phyloP scores from a whole-genome alignment of 257 asterid species.

The Solanum pimpinellifolium region DNA sequence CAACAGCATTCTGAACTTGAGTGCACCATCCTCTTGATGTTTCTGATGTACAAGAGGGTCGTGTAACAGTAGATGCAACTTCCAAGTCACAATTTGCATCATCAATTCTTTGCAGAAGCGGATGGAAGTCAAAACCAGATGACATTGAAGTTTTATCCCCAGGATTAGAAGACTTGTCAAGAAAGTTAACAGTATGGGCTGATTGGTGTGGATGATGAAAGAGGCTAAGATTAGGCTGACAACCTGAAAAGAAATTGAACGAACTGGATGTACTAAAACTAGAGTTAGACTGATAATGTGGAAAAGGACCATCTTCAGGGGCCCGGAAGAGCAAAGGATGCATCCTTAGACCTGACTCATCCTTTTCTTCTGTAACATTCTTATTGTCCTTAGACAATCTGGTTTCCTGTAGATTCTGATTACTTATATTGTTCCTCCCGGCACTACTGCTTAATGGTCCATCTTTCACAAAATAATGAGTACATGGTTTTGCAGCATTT shows the following conservation, averaged over 20 bases:
- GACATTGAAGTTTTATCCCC: slow-evolving; percentile 31
- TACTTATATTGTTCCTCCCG: slow-evolving; percentile 7
- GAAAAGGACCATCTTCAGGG: slow-evolving; percentile 48
- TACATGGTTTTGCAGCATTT: slow-evolving; percentile 10
- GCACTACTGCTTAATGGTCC: slow-evolving; percentile 14
- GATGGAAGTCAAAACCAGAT: slow-evolving; percentile 61
- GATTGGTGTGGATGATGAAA: slow-evolving; percentile 61
- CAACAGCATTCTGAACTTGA: slow-evolving; percentile 14
- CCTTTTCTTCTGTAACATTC: slow-evolving; percentile 27
- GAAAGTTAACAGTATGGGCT: slow-evolving; percentile 54
- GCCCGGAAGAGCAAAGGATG: slow-evolving; percentile 89
- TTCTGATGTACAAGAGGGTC: slow-evolving; percentile 20
- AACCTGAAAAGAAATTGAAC: slow-evolving; percentile 48
- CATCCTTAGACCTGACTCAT: slow-evolving; percentile 69
- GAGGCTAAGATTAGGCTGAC: slow-evolving; percentile 69
- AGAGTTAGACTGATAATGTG: slow-evolving; percentile 29
- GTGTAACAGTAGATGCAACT: slow-evolving; percentile 18
- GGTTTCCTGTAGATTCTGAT: slow-evolving; percentile 29
- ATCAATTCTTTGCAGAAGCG: slow-evolving; percentile 64
- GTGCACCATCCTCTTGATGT: slow-evolving; percentile 20
- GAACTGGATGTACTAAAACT: slow-evolving; percentile 29
- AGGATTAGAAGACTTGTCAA: slow-evolving; percentile 47
- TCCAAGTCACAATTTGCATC: slow-evolving; percentile 23
- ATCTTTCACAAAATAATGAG: slow-evolving; percentile 14
- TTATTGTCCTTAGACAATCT: slow-evolving; percentile 17